Evolutionary conservation across 805 yeast genomes (phyloP).

Genomic region (Yarrowia porcina): DNA sequence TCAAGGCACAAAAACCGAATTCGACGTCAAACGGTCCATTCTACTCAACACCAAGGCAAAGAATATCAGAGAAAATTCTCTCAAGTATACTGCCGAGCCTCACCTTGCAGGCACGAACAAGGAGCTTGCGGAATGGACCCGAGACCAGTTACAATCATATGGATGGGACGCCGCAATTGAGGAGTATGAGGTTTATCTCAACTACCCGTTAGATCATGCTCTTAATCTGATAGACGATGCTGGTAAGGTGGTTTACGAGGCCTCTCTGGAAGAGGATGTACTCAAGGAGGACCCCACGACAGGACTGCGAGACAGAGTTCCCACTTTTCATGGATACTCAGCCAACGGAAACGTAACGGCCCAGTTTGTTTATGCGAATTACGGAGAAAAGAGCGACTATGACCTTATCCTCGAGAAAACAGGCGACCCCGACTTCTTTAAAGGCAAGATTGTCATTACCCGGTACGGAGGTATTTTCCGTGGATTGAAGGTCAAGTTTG

Average conservation of each 20-base stretch:
- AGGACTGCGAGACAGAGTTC: constrained; percentile 47
- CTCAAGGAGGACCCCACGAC: constrained; percentile 54
- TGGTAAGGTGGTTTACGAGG: constrained; percentile 45
- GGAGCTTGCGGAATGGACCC: constrained; percentile 53
- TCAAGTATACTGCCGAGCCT: constrained; percentile 50
- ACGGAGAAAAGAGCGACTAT: constrained; percentile 63
- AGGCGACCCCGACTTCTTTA: constrained; percentile 42
- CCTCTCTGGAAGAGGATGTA: constrained; percentile 53
- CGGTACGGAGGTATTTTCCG: constrained; percentile 67
- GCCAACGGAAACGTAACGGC: constrained; percentile 74
- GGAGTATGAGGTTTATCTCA: constrained; percentile 58
- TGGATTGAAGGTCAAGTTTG: constrained; percentile 73
- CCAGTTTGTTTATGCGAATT: constrained; percentile 61
- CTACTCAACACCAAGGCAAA: constrained; percentile 43
- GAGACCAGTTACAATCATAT: constrained; percentile 53
- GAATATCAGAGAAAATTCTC: constrained; percentile 50
- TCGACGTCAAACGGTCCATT: constrained; percentile 63
- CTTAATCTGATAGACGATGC: constrained; percentile 44
- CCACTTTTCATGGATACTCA: constrained; percentile 74
- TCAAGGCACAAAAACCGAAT: constrained; percentile 37
- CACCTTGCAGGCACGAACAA: constrained; percentile 52
- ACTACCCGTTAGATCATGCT: constrained; percentile 57
- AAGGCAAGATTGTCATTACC: constrained; percentile 60
- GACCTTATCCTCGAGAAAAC: constrained; percentile 46
- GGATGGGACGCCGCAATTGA: constrained; percentile 57